A percentile compares a stretch with the other conserved stretches of the same genome.
phyloP scores from a whole-genome alignment of 371 early-diverging fungal species.

The Mucor mucedo region DNA sequence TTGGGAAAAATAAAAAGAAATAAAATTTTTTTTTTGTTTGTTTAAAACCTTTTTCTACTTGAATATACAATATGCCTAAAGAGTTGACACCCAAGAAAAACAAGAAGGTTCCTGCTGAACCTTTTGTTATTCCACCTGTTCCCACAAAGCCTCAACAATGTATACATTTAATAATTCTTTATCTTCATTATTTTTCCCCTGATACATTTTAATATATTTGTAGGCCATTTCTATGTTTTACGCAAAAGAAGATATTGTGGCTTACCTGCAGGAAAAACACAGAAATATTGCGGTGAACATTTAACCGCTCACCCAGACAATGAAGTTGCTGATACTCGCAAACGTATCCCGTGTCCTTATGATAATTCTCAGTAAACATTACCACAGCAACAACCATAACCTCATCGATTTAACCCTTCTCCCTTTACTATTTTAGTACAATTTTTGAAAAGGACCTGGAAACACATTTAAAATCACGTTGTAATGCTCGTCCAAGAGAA shows the following conservation, averaged over 20 bases:
- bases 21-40: constrained; percentile 11
- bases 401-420: background rate
- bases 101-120: constrained; percentile 19
- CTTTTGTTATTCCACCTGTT: constrained; percentile 43
- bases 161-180: constrained; percentile 9
- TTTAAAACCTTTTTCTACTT: constrained; percentile 2
- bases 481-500: constrained; percentile 72
- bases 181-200: background rate
- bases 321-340: constrained; percentile 15
- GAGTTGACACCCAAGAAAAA: constrained; percentile 15
- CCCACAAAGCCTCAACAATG: constrained; percentile 55
- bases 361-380: constrained; percentile 75
- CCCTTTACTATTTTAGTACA: constrained; percentile 48
- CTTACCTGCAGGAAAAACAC: constrained; percentile 59
- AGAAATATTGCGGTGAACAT: constrained; percentile 82
- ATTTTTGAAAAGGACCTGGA: constrained; percentile 70
- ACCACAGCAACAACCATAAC: no score
- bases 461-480: constrained; percentile 65
- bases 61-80: constrained; percentile 18
- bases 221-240: constrained; percentile 53
- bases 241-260: constrained; percentile 69
- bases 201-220: no score
- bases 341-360: constrained; percentile 81
- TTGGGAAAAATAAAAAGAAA: constrained; percentile 5
- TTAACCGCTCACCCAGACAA: constrained; percentile 44